These are phyloP conservation scores for Fistulifera pelliculosa DNA, from an alignment of 108 stramenopile species.

Conservation along the genomic window DNA sequence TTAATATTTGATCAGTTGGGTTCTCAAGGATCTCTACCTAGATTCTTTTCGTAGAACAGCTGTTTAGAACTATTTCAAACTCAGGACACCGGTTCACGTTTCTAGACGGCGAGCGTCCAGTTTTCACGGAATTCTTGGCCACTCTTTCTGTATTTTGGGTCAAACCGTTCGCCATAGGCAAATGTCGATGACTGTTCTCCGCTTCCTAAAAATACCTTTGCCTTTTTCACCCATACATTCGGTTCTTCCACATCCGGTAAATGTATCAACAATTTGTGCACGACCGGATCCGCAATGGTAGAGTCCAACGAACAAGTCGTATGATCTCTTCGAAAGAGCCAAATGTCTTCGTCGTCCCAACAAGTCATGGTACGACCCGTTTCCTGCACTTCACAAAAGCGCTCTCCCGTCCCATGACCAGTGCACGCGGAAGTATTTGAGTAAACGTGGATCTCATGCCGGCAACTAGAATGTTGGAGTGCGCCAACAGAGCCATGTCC, in stretches of 20 bases:
- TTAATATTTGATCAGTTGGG: no score
- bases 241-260: conserved; percentile 6
- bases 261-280: conserved; percentile 16
- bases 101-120: not conserved
- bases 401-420: conserved; percentile 7
- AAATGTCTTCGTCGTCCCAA: not conserved
- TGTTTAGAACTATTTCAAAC: no score
- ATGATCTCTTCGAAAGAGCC: conserved; percentile 2
- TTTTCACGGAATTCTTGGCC: not conserved
- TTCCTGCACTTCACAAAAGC: conserved; percentile 9
- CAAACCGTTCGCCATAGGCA: not conserved
- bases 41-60: no score
- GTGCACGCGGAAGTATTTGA: conserved; percentile 35
- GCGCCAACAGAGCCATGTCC: conserved; percentile 37
- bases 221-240: not conserved
- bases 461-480: conserved; percentile 38
- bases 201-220: not conserved
- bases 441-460: conserved; percentile 38
- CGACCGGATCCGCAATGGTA: not conserved
- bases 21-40: no score
- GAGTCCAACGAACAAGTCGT: not conserved
- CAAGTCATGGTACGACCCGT: conserved; percentile 7
- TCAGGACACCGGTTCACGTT: no score
- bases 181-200: not conserved
- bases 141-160: not conserved